Base-by-base conservation (phyloP, 495 filamentous ascomycete genomes). In the Glutinoglossum americanum region DNA sequence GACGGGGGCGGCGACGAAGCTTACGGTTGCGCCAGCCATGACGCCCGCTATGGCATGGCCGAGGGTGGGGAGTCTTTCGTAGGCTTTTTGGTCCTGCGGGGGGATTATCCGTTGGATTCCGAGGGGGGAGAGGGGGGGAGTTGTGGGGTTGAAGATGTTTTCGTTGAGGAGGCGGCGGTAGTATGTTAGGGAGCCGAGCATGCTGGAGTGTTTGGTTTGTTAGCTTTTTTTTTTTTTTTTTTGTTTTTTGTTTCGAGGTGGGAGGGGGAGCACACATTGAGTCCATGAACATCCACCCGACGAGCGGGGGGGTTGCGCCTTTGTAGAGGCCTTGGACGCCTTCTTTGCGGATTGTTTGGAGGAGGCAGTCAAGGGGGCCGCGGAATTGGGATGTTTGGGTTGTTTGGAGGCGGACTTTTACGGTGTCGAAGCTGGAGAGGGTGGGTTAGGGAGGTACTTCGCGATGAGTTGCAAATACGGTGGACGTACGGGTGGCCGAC, bases 261-360 rank as follows among this genome's bases (percentile, higher is more conserved):
- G 11, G n/a, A 33, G 28, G 3, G 15, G 19, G 21, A 68, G 70
- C 63, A 78, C 5, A 45, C 41, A 95, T 71, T 59, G 79, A 84
- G 69, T 97, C 90, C 90, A 97, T 96, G 66, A 90, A 83, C 87
- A 95, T 94, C 90, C 90, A 98, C 60, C 92, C 92, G 58, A 94
- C 78, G 55, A 95, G 70, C 45, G 89, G 90, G 39, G 90, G 90
- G 3, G 84, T 86, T 15, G 89, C 89, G 64, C 84, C 89, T 67
- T 95, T 95, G 72, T 95, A 95, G 21, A 95, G 69, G 17, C 84
- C 89, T 25, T 69, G 66, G 32, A 90, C 67, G 15, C 87, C 86
- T 66, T 95, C 89, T 64, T 87, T 81, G 45, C 82, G 78, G 48
- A 94, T 41, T 15, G 87, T 95, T 62, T 85, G 81, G 41, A 84